Evolutionary conservation across 2,329 filamentous ascomycete species (phyloP).

Genomic region (Cytospora piceicola): DNA sequence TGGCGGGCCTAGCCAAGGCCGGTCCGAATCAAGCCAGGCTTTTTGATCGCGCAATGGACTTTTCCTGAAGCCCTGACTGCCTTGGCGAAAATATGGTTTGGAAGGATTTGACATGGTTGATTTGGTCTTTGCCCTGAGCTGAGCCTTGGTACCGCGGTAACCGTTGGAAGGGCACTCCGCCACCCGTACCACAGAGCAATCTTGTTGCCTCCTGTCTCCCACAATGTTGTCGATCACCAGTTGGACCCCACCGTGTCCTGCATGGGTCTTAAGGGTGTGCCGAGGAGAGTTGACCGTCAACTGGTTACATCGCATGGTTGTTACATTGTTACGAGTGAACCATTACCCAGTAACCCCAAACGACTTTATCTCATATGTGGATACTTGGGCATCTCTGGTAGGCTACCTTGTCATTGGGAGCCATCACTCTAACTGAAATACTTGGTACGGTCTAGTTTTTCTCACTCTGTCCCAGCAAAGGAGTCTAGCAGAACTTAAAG

Average conservation of each 20-base stretch:
- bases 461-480: neutral
- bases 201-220: neutral
- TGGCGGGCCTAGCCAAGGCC: neutral
- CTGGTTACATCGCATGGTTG: too few relatives aligned
- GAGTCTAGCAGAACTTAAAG: neutral
- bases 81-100: neutral
- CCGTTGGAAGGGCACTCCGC: neutral
- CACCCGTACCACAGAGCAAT: neutral
- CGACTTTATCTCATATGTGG: neutral
- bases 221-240: neutral
- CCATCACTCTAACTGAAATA: neutral
- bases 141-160: neutral
- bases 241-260: neutral
- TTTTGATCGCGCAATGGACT: neutral
- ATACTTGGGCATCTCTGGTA: neutral
- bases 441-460: neutral
- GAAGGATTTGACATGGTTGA: neutral
- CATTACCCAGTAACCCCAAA: neutral
- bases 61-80: neutral
- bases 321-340: too few relatives aligned
- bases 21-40: neutral
- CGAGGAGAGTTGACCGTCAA: neutral
- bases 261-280: neutral
- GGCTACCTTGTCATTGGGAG: neutral
- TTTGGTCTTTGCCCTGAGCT: neutral